phyloP scores from a whole-genome alignment of 176 grass and related monocot genomes.

The Poa pratensis region DNA sequence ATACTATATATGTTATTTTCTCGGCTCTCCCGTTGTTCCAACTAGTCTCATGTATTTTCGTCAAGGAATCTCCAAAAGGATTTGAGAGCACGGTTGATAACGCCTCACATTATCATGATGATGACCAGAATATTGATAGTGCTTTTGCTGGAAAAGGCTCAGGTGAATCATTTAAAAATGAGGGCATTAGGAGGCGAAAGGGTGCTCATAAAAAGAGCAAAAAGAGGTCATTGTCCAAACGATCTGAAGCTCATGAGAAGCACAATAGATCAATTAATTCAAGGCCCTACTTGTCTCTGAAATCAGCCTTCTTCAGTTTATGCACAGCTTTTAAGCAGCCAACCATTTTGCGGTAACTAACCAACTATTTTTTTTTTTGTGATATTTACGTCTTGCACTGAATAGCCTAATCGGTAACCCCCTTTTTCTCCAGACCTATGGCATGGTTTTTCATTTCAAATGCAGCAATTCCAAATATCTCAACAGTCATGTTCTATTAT shows the following conservation, averaged over 20 bases:
- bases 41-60: slow-evolving; percentile 66
- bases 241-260: slow-evolving; percentile 43
- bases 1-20: slow-evolving; percentile 71
- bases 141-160: slow-evolving; percentile 23
- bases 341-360: slow-evolving; percentile 61
- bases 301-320: slow-evolving; percentile 57
- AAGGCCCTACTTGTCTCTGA: slow-evolving; percentile 52
- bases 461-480: slow-evolving; percentile 76
- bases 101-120: slow-evolving; percentile 18
- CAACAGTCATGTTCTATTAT: slow-evolving; percentile 89
- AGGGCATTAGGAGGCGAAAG: slow-evolving; percentile 46
- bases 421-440: slow-evolving; percentile 63
- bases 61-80: slow-evolving; percentile 59
- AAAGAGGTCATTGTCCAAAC: slow-evolving; percentile 38
- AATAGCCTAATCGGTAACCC: slow-evolving; percentile 26
- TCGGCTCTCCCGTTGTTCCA: slow-evolving; percentile 66
- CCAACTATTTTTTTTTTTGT: slow-evolving; percentile 18
- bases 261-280: slow-evolving; percentile 27
- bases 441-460: slow-evolving; percentile 89
- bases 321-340: slow-evolving; percentile 66
- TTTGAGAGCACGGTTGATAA: slow-evolving; percentile 7
- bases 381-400: slow-evolving; percentile 13
- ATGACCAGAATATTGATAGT: slow-evolving; percentile 40
- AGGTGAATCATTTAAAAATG: slow-evolving; percentile 44
- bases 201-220: slow-evolving; percentile 50